phyloP scores from a whole-genome alignment of 371 early-diverging fungal species.

The Pancytospora philotis region DNA sequence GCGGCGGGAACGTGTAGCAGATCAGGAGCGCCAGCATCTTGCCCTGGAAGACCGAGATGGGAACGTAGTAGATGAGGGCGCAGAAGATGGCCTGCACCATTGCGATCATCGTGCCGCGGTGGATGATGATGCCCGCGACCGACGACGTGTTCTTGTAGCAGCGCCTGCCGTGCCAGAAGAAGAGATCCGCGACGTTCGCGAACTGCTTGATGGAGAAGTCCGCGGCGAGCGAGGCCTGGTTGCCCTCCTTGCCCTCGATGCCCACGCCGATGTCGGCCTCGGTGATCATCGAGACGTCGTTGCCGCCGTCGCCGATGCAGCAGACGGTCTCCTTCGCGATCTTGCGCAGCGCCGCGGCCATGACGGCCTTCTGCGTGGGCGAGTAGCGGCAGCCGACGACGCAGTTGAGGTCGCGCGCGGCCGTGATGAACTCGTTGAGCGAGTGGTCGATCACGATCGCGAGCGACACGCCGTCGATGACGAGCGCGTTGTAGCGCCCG shows the following conservation, averaged over 20 bases:
- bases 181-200: constrained; percentile 68
- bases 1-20: constrained; percentile 86
- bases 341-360: constrained; percentile 72
- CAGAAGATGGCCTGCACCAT: constrained; percentile 96
- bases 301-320: constrained; percentile 96
- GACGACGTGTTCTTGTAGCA: constrained; percentile 85
- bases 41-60: constrained; percentile 86
- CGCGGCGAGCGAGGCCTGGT: constrained; percentile 86
- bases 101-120: constrained; percentile 87
- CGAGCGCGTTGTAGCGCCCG: constrained; percentile 63
- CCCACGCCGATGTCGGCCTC: constrained; percentile 93
- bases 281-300: constrained; percentile 97
- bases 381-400: constrained; percentile 90
- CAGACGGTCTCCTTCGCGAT: constrained; percentile 68
- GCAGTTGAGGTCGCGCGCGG: constrained; percentile 68
- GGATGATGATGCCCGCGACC: constrained; percentile 91
- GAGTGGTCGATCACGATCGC: constrained; percentile 68
- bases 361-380: constrained; percentile 94
- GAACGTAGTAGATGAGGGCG: constrained; percentile 86
- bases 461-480: constrained; percentile 88
- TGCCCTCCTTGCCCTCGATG: constrained; percentile 93
- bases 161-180: constrained; percentile 92
- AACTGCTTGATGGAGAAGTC: constrained; percentile 89
- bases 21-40: constrained; percentile 69
- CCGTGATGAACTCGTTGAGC: constrained; percentile 69